A percentile compares a stretch with the other conserved stretches of the same genome.
These are phyloP conservation scores for Marvania coccoides DNA, from an alignment of 139 green algal species.

Conservation along the genomic window DNA sequence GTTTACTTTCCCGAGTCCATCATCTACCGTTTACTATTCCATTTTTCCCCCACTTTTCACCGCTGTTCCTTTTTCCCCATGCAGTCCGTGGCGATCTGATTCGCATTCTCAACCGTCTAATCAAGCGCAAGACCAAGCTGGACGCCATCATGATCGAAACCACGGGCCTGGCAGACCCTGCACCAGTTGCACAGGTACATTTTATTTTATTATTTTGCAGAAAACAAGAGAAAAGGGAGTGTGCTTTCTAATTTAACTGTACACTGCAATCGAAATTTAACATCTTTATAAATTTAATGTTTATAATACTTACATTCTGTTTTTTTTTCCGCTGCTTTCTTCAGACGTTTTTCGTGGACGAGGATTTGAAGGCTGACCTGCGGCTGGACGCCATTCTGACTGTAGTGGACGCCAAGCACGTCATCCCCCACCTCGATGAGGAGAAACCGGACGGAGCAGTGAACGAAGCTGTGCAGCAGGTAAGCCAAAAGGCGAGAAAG, in stretches of 20 bases:
- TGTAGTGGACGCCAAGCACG: constrained; percentile 75
- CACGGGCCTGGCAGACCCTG: constrained; percentile 84
- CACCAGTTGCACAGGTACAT: constrained; percentile 74
- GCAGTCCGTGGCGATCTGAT: constrained; percentile 81
- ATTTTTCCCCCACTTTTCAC: neutral
- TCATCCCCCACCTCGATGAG: constrained; percentile 71
- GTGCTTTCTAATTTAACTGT: too few relatives aligned
- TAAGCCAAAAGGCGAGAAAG: too few relatives aligned
- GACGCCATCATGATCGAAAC: constrained; percentile 84
- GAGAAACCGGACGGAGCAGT: constrained; percentile 66
- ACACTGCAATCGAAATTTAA: too few relatives aligned
- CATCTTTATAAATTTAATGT: too few relatives aligned
- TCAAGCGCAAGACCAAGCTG: constrained; percentile 64
- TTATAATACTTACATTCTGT: too few relatives aligned
- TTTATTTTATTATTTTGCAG: too few relatives aligned
- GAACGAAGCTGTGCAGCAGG: constrained; percentile 62
- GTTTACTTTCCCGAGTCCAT: too few relatives aligned
- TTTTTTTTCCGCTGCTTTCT: too few relatives aligned
- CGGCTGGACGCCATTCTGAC: constrained; percentile 63
- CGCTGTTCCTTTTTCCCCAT: neutral
- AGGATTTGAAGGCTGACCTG: constrained; percentile 8
- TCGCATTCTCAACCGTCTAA: constrained; percentile 67
- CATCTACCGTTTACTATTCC: neutral
- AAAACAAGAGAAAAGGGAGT: too few relatives aligned
- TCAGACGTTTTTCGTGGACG: constrained; percentile 82